Base-by-base conservation (phyloP, 2,329 filamentous ascomycete genomes). In the Aspergillus bombycis region DNA sequence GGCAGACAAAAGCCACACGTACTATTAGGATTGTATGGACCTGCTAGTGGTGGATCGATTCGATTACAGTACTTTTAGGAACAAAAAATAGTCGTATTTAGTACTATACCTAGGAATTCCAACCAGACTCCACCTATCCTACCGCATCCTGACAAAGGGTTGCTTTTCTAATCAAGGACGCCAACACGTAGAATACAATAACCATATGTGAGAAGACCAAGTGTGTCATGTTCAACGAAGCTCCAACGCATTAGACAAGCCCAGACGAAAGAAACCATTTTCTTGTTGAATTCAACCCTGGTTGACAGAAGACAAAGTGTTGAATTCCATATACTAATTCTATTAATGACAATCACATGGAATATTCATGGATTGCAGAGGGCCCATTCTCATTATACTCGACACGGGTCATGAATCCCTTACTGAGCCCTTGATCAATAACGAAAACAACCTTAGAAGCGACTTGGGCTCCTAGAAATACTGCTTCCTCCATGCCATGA, bases 401-500 rank as follows among this genome's bases (percentile, higher is more conserved):
- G 30, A 84, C 85, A 60, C 90, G 81, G 6, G 84, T 89, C 81
- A 92, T 85, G 75, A 89, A 92, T 0, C 88, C 89, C 77, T 91
- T 91, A 68, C 81, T 87, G 54, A 84, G 76, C 6, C 88, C 88
- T 68, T 88, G 86, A 71, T 92, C 89, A 3, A 88, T 82, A 11
- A 91, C 85, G 75, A 91, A 92, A 56, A 91, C 79, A 26, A 91
- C 87, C 77, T 90, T 91, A 2, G 91, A 93, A 1, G 91, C 92
- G 36, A 97, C 91, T 78, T 96, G 92, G 2, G 92, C 91, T 12
- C 94, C 94, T 8, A 97, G 82, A 79, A 97, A 97, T 73, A 89
- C 88, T 56, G 91, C 88, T 78, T 97, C 94, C 73, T 97, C 94
- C 72, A 85, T 87, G 1, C 88, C 88, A 2, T 74, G 75, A 46